Conservation (phyloP, 176 grass and related monocot species). For the Oryza officinalis region DNA sequence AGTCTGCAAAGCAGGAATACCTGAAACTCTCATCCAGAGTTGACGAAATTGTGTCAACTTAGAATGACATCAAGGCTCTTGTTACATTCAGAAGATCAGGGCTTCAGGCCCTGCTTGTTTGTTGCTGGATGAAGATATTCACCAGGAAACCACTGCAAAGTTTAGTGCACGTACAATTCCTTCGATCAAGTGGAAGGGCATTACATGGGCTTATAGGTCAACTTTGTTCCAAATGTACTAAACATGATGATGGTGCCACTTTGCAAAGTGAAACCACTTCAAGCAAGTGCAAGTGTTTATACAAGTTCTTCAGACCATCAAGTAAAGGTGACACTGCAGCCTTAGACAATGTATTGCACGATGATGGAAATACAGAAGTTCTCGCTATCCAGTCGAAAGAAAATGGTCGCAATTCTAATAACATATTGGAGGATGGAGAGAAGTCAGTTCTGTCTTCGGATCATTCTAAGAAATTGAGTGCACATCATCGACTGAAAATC, state of each 20-base stretch:
- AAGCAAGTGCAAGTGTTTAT: slow-evolving; percentile 57
- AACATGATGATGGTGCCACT: slow-evolving; percentile 27
- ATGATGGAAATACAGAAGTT: slow-evolving; percentile 15
- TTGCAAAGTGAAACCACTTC: slow-evolving; percentile 30
- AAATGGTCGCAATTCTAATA: background rate
- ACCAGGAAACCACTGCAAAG: slow-evolving; percentile 26
- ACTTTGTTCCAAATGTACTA: slow-evolving; percentile 61
- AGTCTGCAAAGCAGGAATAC: background rate
- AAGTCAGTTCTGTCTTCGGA: slow-evolving; percentile 35
- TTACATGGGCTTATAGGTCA: slow-evolving; percentile 45
- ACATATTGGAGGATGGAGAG: background rate
- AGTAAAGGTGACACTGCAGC: slow-evolving; percentile 35
- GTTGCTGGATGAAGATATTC: slow-evolving; percentile 45
- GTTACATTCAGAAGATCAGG: background rate
- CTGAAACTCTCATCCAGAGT: background rate
- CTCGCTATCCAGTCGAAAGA: slow-evolving; percentile 19
- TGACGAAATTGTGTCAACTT: background rate
- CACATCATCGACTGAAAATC: slow-evolving; percentile 45
- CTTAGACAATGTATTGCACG: background rate
- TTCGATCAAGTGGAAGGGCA: slow-evolving; percentile 52
- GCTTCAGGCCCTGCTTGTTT: background rate
- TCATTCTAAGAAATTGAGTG: slow-evolving; percentile 33
- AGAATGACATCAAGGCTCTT: slow-evolving; percentile 21
- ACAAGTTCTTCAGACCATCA: slow-evolving; percentile 31
- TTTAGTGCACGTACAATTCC: slow-evolving; percentile 21